phyloP scores from a whole-genome alignment of 495 filamentous ascomycete genomes.

The Penicillium silybi region DNA sequence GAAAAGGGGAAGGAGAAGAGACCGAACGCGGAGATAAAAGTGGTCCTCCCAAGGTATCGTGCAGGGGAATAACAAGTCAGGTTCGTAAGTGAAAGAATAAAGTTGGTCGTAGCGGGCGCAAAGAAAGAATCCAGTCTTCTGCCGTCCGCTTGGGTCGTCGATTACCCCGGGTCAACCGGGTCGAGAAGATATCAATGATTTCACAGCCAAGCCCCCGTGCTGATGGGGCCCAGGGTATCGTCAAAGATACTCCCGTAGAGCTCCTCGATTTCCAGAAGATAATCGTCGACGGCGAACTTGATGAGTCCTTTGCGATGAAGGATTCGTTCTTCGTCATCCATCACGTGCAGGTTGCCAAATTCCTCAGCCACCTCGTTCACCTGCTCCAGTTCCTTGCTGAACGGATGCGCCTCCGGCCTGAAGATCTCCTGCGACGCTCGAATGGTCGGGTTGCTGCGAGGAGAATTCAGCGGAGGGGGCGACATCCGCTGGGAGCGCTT shows the following conservation, averaged over 20 bases:
- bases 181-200: constrained; percentile 2
- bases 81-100: constrained; percentile 27
- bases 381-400: constrained; percentile 49
- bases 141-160: constrained; percentile 14
- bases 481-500: constrained; percentile 59
- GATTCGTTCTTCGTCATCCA: constrained; percentile 68
- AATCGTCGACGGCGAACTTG: constrained; percentile 78
- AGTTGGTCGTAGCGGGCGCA: constrained; percentile 24
- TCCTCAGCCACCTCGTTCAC: constrained; percentile 77
- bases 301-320: constrained; percentile 62
- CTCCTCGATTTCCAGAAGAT: constrained; percentile 73
- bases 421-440: constrained; percentile 44
- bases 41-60: constrained; percentile 30
- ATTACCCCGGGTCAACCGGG: constrained; percentile 26
- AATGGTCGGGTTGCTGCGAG: constrained; percentile 33
- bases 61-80: constrained; percentile 14
- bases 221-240: constrained; percentile 39
- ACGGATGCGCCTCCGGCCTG: constrained; percentile 44
- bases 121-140: constrained; percentile 23
- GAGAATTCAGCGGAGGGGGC: constrained; percentile 35
- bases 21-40: constrained; percentile 13
- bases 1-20: constrained; percentile 2
- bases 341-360: constrained; percentile 60
- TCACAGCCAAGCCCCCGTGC: constrained; percentile 43
- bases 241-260: constrained; percentile 55